These are phyloP conservation scores for Laetiporus sulphureus DNA, from an alignment of 1,284 basidiomycete genomes.

Conservation along the genomic window DNA sequence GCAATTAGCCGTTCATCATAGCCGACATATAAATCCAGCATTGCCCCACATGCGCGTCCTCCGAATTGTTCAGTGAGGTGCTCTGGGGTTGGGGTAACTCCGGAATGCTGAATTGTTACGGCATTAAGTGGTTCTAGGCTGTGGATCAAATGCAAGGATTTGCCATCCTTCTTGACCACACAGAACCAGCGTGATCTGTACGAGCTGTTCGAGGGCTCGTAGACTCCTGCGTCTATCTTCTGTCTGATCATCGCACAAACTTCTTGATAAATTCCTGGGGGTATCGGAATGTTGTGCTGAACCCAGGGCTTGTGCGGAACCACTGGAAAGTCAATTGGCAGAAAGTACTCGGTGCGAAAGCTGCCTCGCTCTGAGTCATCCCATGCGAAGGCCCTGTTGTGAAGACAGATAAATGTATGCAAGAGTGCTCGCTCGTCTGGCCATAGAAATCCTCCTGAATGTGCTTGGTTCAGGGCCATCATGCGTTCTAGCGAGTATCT, in stretches of 20 bases:
- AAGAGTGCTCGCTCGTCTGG: constrained; percentile 25
- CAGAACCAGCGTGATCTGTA: too few relatives aligned
- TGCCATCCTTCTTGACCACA: too few relatives aligned
- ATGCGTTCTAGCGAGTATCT: constrained; percentile 27
- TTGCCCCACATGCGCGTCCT: constrained; percentile 15
- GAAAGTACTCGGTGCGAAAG: constrained; percentile 30
- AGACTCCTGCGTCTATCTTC: constrained; percentile 28
- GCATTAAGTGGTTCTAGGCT: constrained; percentile 29
- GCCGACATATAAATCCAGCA: constrained; percentile 22
- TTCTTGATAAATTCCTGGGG: constrained; percentile 28
- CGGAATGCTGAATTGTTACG: constrained; percentile 29
- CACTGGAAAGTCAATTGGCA: constrained; percentile 26
- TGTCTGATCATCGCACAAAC: constrained; percentile 25
- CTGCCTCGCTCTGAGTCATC: constrained; percentile 25
- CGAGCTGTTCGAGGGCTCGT: too few relatives aligned
- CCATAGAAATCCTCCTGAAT: constrained; percentile 25
- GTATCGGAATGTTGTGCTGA: constrained; percentile 31
- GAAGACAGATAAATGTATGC: constrained; percentile 25
- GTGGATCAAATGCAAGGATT: too few relatives aligned
- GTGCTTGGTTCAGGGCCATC: constrained; percentile 18
- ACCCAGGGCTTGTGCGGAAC: constrained; percentile 32
- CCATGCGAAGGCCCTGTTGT: constrained; percentile 30
- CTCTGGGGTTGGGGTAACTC: constrained; percentile 21
- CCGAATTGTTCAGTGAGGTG: constrained; percentile 22
- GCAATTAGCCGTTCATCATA: constrained; percentile 18